Evolutionary conservation across 805 yeast genomes (phyloP).

Genomic region (Dipodascus geniculatus): DNA sequence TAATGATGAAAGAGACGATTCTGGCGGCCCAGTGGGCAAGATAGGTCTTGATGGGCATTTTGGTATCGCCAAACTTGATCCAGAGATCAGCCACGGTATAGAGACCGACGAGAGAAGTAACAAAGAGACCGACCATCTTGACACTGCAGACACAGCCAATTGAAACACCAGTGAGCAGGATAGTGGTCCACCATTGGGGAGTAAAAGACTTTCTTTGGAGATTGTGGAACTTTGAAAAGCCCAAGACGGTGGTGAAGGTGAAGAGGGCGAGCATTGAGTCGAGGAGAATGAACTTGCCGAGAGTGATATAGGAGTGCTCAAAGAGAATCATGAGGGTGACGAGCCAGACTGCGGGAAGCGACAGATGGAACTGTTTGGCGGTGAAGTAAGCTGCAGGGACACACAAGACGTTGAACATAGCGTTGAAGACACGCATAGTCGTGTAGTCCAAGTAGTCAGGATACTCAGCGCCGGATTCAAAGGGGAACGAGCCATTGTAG

Average conservation of each 20-base stretch:
- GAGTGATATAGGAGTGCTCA: constrained; percentile 73
- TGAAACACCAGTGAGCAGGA: constrained; percentile 67
- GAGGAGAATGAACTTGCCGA: constrained; percentile 79
- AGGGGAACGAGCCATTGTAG: constrained; percentile 79
- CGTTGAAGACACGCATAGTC: constrained; percentile 77
- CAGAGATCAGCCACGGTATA: constrained; percentile 84
- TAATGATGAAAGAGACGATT: constrained; percentile 47
- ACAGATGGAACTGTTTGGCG: constrained; percentile 62
- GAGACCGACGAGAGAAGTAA: constrained; percentile 78
- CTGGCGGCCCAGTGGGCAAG: constrained; percentile 62
- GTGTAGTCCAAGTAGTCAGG: constrained; percentile 72
- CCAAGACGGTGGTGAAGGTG: constrained; percentile 70
- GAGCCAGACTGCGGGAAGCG: constrained; percentile 62
- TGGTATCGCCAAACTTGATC: constrained; percentile 59
- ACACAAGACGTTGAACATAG: constrained; percentile 69
- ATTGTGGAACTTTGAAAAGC: constrained; percentile 62
- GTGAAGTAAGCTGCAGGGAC: constrained; percentile 84
- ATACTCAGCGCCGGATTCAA: constrained; percentile 69
- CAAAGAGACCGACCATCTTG: constrained; percentile 93
- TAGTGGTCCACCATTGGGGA: constrained; percentile 90
- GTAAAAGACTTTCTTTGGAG: constrained; percentile 49
- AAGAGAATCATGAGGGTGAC: constrained; percentile 60
- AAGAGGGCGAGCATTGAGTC: constrained; percentile 88
- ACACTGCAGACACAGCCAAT: constrained; percentile 89
- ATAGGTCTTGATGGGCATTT: constrained; percentile 24